Evolutionary conservation across 2,329 filamentous ascomycete species (phyloP), one percentile per base, ranked within the genome.

Genomic region (Cercospora berteroae): DNA sequence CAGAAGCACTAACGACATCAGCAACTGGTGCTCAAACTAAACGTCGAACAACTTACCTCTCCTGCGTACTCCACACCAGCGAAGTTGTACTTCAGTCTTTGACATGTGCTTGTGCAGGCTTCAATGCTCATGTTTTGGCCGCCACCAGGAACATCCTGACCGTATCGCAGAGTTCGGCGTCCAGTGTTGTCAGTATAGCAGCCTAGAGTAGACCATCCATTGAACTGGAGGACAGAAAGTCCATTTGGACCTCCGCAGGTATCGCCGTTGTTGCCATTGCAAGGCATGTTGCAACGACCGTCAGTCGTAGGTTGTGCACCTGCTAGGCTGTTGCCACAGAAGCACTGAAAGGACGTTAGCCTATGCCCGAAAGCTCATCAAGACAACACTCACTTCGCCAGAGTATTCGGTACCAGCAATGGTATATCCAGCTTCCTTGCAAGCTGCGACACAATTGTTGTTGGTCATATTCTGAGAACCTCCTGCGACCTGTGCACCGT

Each of bases 31-130:
- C n/a, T 59, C 65, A 0, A 69, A 70, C 39, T 20, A 33, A 31
- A 42, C 9, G 16, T 55, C 27, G 31, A 3, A 20, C 1, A 12
- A 20, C 59, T 50, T 20, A 62, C 59, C 59, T 68, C 66, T 29
- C 55, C 66, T 42, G 63, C 2, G 68, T 72, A 63, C 50, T 78
- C 75, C 16, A 77, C 67, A 50, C 77, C 77, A 31, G 77, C 76
- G 25, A 78, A 73, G 9, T 67, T 72, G 67, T 77, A 79, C 1
- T 76, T 75, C 9, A 70, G 71, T n/a, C 66, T 67, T 27, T 65
- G 63, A 42, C 77, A 78, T 59, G 69, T 67, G 18, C 65, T 57
- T 13, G 74, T 71, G 64, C 77, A 78, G 12, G 42, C 76, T 52
- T 61, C 74, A 67, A 67, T 71, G 52, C 63, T 71, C 56, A 67